These are phyloP conservation scores for Serendipita sp. DNA, from an alignment of 768 basidiomycete species.

Conservation along the genomic window DNA sequence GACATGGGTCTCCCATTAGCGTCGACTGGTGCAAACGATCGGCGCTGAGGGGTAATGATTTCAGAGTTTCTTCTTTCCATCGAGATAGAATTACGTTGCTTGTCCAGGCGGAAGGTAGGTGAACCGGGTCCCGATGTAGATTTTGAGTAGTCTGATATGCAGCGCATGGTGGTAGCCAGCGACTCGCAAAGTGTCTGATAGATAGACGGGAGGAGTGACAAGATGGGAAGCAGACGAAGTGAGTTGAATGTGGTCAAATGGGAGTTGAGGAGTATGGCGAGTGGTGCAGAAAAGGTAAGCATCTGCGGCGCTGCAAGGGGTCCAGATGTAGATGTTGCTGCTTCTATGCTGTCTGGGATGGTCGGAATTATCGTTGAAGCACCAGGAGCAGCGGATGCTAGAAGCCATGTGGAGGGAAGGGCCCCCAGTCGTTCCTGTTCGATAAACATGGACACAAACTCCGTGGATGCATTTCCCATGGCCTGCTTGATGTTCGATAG, in stretches of 20 bases:
- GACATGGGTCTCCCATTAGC: neutral
- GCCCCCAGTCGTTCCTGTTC: slow-evolving; percentile 15
- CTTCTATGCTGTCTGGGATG: slow-evolving; percentile 14
- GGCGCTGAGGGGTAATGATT: neutral
- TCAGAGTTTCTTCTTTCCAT: slow-evolving; percentile 13
- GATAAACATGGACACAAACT: slow-evolving; percentile 14
- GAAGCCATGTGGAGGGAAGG: slow-evolving; percentile 16
- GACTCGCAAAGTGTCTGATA: slow-evolving; percentile 33
- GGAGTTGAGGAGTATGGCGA: slow-evolving; percentile 60
- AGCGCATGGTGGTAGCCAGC: slow-evolving; percentile 31
- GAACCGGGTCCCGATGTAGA: neutral
- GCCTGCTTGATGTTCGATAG: slow-evolving; percentile 38
- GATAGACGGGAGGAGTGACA: slow-evolving; percentile 38
- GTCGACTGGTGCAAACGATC: neutral
- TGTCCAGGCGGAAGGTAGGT: slow-evolving; percentile 15
- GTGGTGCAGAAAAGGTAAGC: slow-evolving; percentile 56
- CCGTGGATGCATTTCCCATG: slow-evolving; percentile 26
- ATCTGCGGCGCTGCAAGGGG: slow-evolving; percentile 53
- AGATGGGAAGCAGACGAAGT: slow-evolving; percentile 65
- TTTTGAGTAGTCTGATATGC: slow-evolving; percentile 30
- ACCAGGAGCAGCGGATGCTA: slow-evolving; percentile 11
- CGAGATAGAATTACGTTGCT: slow-evolving; percentile 10
- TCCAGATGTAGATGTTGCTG: slow-evolving; percentile 13
- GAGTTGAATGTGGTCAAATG: slow-evolving; percentile 62
- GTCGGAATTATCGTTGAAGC: slow-evolving; percentile 22